These are phyloP conservation scores for Penicillium sp. DNA, from an alignment of 2,329 filamentous ascomycete genomes.

Conservation along the genomic window DNA sequence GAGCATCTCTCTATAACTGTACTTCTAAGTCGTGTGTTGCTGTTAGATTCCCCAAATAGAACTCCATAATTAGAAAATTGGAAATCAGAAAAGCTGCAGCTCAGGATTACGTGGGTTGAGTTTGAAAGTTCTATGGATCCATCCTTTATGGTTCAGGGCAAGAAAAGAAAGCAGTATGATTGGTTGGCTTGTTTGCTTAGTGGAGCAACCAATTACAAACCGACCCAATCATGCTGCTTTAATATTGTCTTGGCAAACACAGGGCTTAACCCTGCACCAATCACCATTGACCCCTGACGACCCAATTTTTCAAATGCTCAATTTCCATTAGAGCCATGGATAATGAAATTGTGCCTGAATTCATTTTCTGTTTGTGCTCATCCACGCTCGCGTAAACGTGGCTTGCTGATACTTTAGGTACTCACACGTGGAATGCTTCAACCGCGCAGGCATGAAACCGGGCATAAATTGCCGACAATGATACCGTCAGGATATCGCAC, in stretches of 20 bases:
- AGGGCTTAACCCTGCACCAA: not conserved
- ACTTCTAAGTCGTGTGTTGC: not conserved
- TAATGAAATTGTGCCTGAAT: not conserved
- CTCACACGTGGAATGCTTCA: too few relatives aligned
- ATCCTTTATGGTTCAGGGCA: not conserved
- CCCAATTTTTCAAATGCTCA: not conserved
- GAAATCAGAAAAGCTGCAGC: not conserved
- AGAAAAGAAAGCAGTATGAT: not conserved
- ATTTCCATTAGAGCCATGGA: not conserved
- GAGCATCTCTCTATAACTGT: not conserved
- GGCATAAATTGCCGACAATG: not conserved
- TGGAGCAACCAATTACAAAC: not conserved
- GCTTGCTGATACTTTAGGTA: too few relatives aligned
- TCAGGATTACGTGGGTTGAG: not conserved
- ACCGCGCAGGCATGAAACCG: not conserved
- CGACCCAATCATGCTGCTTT: too few relatives aligned
- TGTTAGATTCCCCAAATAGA: not conserved
- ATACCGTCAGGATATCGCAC: not conserved
- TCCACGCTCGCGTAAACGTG: too few relatives aligned
- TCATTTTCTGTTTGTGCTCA: not conserved
- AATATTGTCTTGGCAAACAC: not conserved
- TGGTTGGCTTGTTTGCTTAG: accelerated
- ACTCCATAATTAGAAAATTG: not conserved
- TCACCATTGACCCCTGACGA: not conserved
- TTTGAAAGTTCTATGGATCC: not conserved